Conservation (phyloP, 768 basidiomycete genomes). For the Hypholoma fasciculare region DNA sequence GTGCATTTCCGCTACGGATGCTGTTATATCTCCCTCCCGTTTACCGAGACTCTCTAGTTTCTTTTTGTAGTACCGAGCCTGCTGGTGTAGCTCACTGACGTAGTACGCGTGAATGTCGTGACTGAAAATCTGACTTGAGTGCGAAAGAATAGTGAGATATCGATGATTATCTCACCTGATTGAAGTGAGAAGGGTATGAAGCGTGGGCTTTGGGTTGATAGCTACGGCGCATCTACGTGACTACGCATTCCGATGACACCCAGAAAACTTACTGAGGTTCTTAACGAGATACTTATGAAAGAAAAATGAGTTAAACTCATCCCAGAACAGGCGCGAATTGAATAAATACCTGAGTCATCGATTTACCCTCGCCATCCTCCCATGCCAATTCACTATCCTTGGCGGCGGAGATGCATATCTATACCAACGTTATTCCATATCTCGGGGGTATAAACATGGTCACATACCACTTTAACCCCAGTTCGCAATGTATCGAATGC, state of each 20-base stretch:
- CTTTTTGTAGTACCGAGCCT: conserved; percentile 23
- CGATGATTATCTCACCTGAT: conserved; percentile 22
- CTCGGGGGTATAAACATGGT: not conserved
- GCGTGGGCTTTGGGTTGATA: conserved; percentile 22
- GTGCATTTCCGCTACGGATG: conserved; percentile 9
- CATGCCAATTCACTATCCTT: conserved; percentile 37
- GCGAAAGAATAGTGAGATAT: not conserved
- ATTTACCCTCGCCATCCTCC: conserved; percentile 31
- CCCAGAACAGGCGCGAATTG: no score
- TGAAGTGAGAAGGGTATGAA: conserved; percentile 24
- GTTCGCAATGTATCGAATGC: not conserved
- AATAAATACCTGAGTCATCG: conserved; percentile 35
- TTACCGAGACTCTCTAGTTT: conserved; percentile 13
- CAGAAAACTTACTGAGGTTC: conserved; percentile 10
- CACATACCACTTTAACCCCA: conserved; percentile 6
- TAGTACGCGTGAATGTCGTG: conserved; percentile 32
- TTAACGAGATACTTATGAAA: conserved; percentile 6
- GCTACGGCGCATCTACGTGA: conserved; percentile 15
- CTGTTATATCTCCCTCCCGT: not conserved
- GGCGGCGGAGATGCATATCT: conserved; percentile 36
- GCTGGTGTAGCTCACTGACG: conserved; percentile 23
- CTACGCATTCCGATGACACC: not conserved
- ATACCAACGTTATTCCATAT: not conserved
- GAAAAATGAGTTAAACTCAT: not conserved
- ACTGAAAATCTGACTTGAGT: conserved; percentile 10